A percentile compares a stretch with the other conserved stretches of the same genome.
Evolutionary conservation across 768 basidiomycete species (phyloP).

Genomic region (Hypholoma sublateritium): DNA sequence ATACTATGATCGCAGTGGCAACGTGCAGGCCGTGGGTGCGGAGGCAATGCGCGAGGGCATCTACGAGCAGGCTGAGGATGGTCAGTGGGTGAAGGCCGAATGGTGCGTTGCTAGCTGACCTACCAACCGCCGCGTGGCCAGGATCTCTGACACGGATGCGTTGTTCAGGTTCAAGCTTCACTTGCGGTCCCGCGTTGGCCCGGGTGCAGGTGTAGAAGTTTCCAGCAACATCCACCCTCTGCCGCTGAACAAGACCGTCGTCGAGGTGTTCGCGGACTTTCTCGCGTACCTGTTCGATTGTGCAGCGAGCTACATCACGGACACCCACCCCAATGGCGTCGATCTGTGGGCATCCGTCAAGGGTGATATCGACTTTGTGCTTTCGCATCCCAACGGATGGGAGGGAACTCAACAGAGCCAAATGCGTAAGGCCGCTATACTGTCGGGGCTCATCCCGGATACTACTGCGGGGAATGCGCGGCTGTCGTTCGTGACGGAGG

Average conservation of each 20-base stretch:
- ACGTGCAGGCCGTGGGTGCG: slow-evolving; percentile 43
- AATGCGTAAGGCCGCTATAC: slow-evolving; percentile 50
- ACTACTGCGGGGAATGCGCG: slow-evolving; percentile 37
- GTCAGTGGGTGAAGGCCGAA: slow-evolving; percentile 46
- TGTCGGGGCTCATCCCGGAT: slow-evolving; percentile 48
- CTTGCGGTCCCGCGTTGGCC: slow-evolving; percentile 23
- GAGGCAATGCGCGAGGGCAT: slow-evolving; percentile 41
- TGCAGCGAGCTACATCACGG: slow-evolving; percentile 35
- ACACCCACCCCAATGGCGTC: slow-evolving; percentile 36
- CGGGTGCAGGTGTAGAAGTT: slow-evolving; percentile 1
- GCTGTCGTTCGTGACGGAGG: slow-evolving; percentile 58
- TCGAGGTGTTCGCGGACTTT: slow-evolving; percentile 44
- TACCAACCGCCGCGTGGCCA: slow-evolving; percentile 12
- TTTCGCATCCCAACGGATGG: slow-evolving; percentile 56
- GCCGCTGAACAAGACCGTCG: slow-evolving; percentile 15
- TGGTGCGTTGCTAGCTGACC: slow-evolving; percentile 31
- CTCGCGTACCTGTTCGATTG: slow-evolving; percentile 40
- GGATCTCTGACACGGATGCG: background rate
- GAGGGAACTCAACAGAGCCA: slow-evolving; percentile 53
- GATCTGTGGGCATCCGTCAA: slow-evolving; percentile 35
- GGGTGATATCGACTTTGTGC: slow-evolving; percentile 40
- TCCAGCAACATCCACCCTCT: slow-evolving; percentile 36
- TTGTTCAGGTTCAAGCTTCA: slow-evolving; percentile 34
- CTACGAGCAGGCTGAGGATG: slow-evolving; percentile 38
- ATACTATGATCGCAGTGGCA: slow-evolving; percentile 43